Conservation (phyloP, 129 eudicot species). For the Saussurea involucrata region DNA sequence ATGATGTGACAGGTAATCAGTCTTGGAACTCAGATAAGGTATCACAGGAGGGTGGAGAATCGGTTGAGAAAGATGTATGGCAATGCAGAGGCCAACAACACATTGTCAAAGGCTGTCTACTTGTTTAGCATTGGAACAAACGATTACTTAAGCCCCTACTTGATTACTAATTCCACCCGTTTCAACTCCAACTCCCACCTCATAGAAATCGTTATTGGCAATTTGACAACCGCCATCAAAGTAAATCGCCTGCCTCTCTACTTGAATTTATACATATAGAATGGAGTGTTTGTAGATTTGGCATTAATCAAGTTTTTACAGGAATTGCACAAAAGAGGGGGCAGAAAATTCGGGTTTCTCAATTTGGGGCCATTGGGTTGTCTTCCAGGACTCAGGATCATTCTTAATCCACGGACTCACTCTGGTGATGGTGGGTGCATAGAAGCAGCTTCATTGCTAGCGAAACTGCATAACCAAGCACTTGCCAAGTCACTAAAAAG, state of each 20-base stretch:
- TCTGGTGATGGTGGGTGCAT: constrained; percentile 43
- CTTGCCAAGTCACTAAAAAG: constrained; percentile 31
- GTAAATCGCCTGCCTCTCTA: constrained; percentile 14
- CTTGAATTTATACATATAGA: background rate
- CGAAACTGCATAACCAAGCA: constrained; percentile 46
- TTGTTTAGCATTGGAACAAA: constrained; percentile 54
- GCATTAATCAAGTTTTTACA: constrained; percentile 14
- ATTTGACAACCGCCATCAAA: constrained; percentile 34
- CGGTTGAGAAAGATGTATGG: constrained; percentile 34
- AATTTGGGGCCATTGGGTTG: constrained; percentile 73
- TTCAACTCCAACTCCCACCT: constrained; percentile 25
- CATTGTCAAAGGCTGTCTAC: constrained; percentile 49
- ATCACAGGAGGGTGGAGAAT: constrained; percentile 36
- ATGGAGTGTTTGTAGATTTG: background rate
- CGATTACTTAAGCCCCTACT: constrained; percentile 43
- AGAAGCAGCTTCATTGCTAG: constrained; percentile 40
- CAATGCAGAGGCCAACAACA: constrained; percentile 20
- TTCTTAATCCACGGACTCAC: constrained; percentile 24
- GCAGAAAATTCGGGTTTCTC: constrained; percentile 59
- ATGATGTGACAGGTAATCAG: constrained; percentile 35
- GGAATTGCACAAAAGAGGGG: constrained; percentile 60
- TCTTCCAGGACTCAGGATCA: constrained; percentile 47
- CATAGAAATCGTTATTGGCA: constrained; percentile 43
- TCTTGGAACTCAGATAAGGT: constrained; percentile 33
- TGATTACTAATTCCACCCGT: constrained; percentile 23